These are phyloP conservation scores for Podospora didyma DNA, from an alignment of 495 filamentous ascomycete species.

Conservation along the genomic window DNA sequence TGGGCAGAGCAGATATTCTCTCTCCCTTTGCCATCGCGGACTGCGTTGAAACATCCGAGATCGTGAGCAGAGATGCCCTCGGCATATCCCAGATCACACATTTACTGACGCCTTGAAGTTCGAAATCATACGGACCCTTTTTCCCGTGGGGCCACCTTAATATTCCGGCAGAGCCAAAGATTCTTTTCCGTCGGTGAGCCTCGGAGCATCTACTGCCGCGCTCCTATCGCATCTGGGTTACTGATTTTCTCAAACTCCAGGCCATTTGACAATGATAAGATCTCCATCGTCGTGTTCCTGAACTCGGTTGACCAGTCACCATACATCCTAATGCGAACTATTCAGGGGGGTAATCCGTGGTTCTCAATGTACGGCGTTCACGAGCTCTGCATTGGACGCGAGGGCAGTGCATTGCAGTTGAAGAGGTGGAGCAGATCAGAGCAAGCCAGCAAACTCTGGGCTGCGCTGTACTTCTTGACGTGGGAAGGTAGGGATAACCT, in stretches of 20 bases:
- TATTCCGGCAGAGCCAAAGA: constrained; percentile 42
- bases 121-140: constrained; percentile 32
- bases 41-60: constrained; percentile 40
- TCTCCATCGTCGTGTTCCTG: constrained; percentile 47
- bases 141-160: constrained; percentile 38
- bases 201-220: not conserved
- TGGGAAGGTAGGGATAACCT: constrained; percentile 44
- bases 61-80: constrained; percentile 10
- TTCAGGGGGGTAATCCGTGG: constrained; percentile 37
- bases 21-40: constrained; percentile 45
- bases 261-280: constrained; percentile 46
- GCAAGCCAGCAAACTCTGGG: constrained; percentile 45
- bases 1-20: constrained; percentile 58
- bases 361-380: constrained; percentile 45
- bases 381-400: constrained; percentile 45
- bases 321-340: constrained; percentile 38
- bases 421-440: constrained; percentile 44
- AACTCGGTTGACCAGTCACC: constrained; percentile 36
- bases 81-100: not conserved
- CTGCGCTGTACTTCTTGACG: constrained; percentile 48
- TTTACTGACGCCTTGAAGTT: constrained; percentile 19
- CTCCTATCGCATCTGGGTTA: not conserved
- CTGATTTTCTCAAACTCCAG: constrained; percentile 20
- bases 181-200: constrained; percentile 48
- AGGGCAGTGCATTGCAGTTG: constrained; percentile 43